Base-by-base conservation (phyloP, 805 yeast species). In the Metschnikowia santaceciliae region DNA sequence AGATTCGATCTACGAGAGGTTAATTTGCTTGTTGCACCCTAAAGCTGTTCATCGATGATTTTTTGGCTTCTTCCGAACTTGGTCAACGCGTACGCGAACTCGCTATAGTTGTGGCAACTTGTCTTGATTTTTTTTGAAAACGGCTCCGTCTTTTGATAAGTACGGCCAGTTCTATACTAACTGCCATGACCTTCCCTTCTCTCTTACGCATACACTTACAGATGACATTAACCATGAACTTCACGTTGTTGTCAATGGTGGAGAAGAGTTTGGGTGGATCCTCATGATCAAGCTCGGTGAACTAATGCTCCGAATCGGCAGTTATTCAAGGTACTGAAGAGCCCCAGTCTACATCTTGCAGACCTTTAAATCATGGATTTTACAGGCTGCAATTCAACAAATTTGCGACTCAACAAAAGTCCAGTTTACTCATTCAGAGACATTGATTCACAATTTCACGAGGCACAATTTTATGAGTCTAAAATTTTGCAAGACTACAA, bases 201-300 rank as follows among this genome's bases (percentile, higher is more conserved):
- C 94, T 69, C 58, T 83, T 87, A 54, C 97, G 72, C 38, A 87
- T 72, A 3, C 87, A 66, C 53, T 91, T 97, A 50, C 97, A 76
- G 0, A 89, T 79, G 40, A 86, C 62, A 47, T 80, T 77, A 1
- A 83, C 78, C 67, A 84, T 81, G 49, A 82, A 87, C 59, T 84
- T 82, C 10, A 82, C 62, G 36, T 79, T 77, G 26, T 72, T 76
- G 35, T 89, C 94, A 73, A 91, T 80, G 0, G 75, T 65, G 2
- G 63, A 67, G 32, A 83, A 73, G 0, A 79, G 54, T 1, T 64
- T 63, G 0, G 60, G 41, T 0, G 76, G 37, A 2, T 44, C 22
- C 17, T 15, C 15, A 3, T 35, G 22, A 19, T 32, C 15, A 4
- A 22, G 40, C 15, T 34, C 32, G n/a, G 3, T 20, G 4, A 33